phyloP scores from a whole-genome alignment of 164 flowering plant species.

The Berberis vulgaris region DNA sequence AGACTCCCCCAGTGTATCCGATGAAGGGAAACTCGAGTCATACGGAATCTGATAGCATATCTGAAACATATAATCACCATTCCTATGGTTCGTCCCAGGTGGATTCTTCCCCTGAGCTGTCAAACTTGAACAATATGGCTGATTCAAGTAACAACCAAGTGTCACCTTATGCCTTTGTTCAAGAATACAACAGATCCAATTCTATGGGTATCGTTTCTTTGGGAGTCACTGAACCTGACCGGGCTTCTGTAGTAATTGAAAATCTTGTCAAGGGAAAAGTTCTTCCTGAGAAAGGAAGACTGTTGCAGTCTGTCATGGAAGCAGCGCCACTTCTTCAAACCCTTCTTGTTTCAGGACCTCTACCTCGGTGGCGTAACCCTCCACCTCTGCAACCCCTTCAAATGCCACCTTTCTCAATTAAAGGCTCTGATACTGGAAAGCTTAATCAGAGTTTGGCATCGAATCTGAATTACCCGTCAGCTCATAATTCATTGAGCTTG shows the following conservation, averaged over 20 bases:
- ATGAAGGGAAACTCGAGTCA: conserved; percentile 46
- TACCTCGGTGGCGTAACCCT: conserved; percentile 75
- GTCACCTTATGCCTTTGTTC: conserved; percentile 12
- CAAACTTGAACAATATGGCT: conserved; percentile 21
- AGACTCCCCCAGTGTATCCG: conserved; percentile 18
- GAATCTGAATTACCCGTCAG: neutral
- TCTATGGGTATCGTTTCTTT: conserved; percentile 8
- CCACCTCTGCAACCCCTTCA: conserved; percentile 46
- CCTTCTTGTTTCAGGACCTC: conserved; percentile 69
- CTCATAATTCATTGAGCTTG: conserved; percentile 10
- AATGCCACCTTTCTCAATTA: conserved; percentile 39
- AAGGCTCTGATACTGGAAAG: conserved; percentile 15
- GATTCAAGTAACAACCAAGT: conserved; percentile 17
- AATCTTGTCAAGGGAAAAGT: conserved; percentile 34
- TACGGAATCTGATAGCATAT: conserved; percentile 56
- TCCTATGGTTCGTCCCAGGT: conserved; percentile 48
- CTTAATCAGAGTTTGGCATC: conserved; percentile 3
- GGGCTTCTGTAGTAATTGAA: conserved; percentile 28
- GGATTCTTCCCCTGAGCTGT: conserved; percentile 45
- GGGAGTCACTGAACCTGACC: conserved; percentile 16
- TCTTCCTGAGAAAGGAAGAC: conserved; percentile 61
- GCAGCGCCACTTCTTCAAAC: conserved; percentile 79
- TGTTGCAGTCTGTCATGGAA: conserved; percentile 62
- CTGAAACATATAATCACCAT: conserved; percentile 35
- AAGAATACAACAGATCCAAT: conserved; percentile 6